Evolutionary conservation across 345 rosid genomes (phyloP).

Genomic region (Raphanus sativus): DNA sequence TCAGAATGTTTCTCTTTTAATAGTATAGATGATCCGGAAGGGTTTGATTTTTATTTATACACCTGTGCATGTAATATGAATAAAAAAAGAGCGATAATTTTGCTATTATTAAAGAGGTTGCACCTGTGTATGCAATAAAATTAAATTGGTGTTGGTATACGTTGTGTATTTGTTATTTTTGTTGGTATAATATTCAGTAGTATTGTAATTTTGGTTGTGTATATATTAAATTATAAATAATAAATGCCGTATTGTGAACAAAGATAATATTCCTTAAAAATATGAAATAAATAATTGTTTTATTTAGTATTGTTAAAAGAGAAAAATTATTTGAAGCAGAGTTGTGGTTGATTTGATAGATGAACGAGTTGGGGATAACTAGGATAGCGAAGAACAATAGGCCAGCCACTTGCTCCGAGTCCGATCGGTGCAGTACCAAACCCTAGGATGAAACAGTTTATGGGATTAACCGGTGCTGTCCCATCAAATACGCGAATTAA

Average conservation of each 20-base stretch:
- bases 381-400: background rate
- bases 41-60: background rate
- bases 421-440: background rate
- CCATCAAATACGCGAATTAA: too few relatives aligned
- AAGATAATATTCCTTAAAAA: too few relatives aligned
- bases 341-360: background rate
- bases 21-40: background rate
- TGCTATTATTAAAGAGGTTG: background rate
- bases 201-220: too few relatives aligned
- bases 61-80: background rate
- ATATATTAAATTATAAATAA: too few relatives aligned
- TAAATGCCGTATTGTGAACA: too few relatives aligned
- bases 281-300: background rate
- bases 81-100: background rate
- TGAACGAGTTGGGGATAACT: background rate
- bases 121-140: background rate
- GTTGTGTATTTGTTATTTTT: background rate
- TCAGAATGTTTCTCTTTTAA: too few relatives aligned
- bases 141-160: background rate
- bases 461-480: background rate
- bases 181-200: background rate
- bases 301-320: too few relatives aligned
- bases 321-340: background rate
- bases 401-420: background rate
- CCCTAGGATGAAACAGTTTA: background rate